A percentile compares a stretch with the other conserved stretches of the same genome.
Conservation (phyloP, 225 moss, liverwort and hornwort species). For the Lunularia cruciata region DNA sequence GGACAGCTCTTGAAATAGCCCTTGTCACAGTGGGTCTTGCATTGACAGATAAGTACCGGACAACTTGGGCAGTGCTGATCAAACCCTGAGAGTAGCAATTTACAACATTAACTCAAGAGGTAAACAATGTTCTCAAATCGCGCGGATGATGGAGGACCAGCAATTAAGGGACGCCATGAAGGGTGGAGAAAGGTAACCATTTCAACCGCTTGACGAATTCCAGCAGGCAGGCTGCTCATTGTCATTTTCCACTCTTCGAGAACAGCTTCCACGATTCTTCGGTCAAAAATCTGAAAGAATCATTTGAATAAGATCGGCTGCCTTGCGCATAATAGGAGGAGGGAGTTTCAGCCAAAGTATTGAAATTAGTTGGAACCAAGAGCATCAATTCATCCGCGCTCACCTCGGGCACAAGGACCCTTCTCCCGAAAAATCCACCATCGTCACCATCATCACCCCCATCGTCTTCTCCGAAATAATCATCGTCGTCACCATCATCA, state of each 20-base stretch:
- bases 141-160: too few species aligned
- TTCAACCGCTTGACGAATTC: slow-evolving; percentile 90
- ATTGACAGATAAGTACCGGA: slow-evolving; percentile 69
- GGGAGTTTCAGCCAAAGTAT: too few species aligned
- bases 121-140: too few species aligned
- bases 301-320: not conserved
- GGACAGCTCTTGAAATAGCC: slow-evolving; percentile 60
- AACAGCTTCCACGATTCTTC: slow-evolving; percentile 81
- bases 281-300: slow-evolving; percentile 78
- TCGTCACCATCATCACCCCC: slow-evolving; percentile 90
- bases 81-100: slow-evolving; percentile 55
- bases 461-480: slow-evolving; percentile 96
- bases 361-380: not conserved
- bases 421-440: slow-evolving; percentile 83
- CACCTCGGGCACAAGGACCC: slow-evolving; percentile 88
- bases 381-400: not conserved
- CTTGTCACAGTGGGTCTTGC: slow-evolving; percentile 79
- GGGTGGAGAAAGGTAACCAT: slow-evolving; percentile 48
- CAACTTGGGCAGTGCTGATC: slow-evolving; percentile 90
- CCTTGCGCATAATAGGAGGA: not conserved
- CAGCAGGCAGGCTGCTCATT: slow-evolving; percentile 82
- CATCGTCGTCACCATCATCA: slow-evolving; percentile 93
- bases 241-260: slow-evolving; percentile 93
- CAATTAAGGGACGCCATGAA: not conserved
- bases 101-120: not conserved